Conservation (phyloP, 2,329 filamentous ascomycete genomes). For the Colletotrichum scovillei region DNA sequence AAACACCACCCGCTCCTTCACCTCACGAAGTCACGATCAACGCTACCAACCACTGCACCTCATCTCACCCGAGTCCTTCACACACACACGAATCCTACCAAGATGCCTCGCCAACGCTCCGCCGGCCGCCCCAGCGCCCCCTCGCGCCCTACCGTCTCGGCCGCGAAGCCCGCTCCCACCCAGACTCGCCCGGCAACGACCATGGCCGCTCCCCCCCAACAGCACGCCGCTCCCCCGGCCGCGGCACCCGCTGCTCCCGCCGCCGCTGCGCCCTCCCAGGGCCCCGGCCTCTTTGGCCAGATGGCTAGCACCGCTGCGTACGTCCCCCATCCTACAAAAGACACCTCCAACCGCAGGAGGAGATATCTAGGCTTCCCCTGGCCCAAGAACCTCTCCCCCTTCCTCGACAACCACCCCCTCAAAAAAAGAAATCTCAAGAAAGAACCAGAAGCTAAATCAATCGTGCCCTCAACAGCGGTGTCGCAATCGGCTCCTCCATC, state of each 20-base stretch:
- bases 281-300: conserved; percentile 91
- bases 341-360: not conserved
- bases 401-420: conserved; percentile 9
- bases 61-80: conserved; percentile 8
- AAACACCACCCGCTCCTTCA: not conserved
- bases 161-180: conserved; percentile 67
- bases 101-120: conserved; percentile 84
- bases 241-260: conserved; percentile 59
- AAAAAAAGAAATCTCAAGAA: not conserved
- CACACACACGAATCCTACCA: conserved; percentile 43
- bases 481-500: conserved; percentile 94
- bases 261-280: conserved; percentile 66
- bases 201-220: conserved; percentile 63
- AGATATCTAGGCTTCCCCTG: not conserved
- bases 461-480: conserved; percentile 72
- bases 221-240: conserved; percentile 47
- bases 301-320: conserved; percentile 99
- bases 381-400: not conserved
- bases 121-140: conserved; percentile 65
- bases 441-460: not conserved
- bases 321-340: conserved; percentile 53
- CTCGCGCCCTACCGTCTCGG: conserved; percentile 73
- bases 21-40: not conserved
- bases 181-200: conserved; percentile 79
- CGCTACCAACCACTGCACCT: not conserved